Percentiles rank a stretch among this genome's conserved stretches.
Evolutionary conservation across 345 rosid genomes (phyloP).

Genomic region (Linum tenue): DNA sequence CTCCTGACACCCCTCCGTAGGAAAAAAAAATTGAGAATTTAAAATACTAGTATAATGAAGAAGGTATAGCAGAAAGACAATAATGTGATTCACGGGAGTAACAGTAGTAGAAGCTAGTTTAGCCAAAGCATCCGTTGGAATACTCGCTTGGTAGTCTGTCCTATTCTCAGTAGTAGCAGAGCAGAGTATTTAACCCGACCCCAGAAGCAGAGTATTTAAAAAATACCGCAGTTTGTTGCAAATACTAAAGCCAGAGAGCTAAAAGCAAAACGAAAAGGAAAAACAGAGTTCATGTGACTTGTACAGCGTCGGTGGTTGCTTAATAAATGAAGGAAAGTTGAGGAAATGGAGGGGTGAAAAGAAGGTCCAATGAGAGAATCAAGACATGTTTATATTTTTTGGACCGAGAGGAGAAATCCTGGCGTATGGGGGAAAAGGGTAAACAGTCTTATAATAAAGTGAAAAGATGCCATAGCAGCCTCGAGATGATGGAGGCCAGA

Average conservation of each 20-base stretch:
- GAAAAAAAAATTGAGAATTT: constrained; percentile 8
- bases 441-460: not conserved
- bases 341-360: constrained; percentile 10
- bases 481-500: constrained; percentile 18
- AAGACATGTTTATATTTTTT: constrained; percentile 29
- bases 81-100: constrained; percentile 40
- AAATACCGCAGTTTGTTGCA: not conserved
- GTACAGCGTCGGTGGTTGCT: constrained; percentile 23
- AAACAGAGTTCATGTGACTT: constrained; percentile 5
- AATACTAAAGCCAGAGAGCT: not conserved
- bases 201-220: too few relatives aligned
- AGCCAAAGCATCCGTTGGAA: constrained; percentile 39
- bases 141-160: constrained; percentile 26
- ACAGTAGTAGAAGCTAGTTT: not conserved
- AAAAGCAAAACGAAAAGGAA: not conserved
- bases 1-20: constrained; percentile 16
- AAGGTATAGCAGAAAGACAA: constrained; percentile 8
- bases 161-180: constrained; percentile 7
- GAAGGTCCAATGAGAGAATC: constrained; percentile 17
- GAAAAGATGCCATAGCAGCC: constrained; percentile 10
- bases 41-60: constrained; percentile 1
- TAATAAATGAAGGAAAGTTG: constrained; percentile 10
- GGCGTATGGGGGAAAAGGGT: not conserved
- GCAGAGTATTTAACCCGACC: not conserved
- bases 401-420: constrained; percentile 15